Evolutionary conservation across 1,139 yeast species (phyloP).

Genomic region (Candida labiduridarum): DNA sequence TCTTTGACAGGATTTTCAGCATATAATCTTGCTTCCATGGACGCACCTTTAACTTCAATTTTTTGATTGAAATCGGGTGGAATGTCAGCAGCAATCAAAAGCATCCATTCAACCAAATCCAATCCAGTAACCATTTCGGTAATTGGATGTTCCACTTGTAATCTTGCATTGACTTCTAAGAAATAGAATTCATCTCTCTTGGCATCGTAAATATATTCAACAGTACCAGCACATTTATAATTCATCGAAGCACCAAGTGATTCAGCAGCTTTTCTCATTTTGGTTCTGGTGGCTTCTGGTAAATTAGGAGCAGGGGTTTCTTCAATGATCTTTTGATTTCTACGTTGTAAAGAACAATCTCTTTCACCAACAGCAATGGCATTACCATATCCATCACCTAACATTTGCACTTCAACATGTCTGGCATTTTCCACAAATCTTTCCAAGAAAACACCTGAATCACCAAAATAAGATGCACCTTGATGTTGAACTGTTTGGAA

Average conservation of each 20-base stretch:
- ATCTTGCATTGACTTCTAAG: slow-evolving; percentile 92
- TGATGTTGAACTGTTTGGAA: slow-evolving; percentile 92
- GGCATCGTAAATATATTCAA: slow-evolving; percentile 91
- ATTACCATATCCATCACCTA: slow-evolving; percentile 92
- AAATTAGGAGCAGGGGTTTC: slow-evolving; percentile 97
- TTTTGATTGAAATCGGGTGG: slow-evolving; percentile 74
- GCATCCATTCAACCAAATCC: slow-evolving; percentile 97
- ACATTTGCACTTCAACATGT: slow-evolving; percentile 94
- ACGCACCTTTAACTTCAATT: slow-evolving; percentile 73
- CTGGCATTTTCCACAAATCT: slow-evolving; percentile 91
- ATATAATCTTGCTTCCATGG: slow-evolving; percentile 95
- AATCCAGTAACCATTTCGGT: slow-evolving; percentile 94
- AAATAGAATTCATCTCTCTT: slow-evolving; percentile 86
- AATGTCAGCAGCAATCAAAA: slow-evolving; percentile 83
- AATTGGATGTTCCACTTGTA: slow-evolving; percentile 97
- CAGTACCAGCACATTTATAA: slow-evolving; percentile 96
- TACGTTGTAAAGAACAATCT: slow-evolving; percentile 95
- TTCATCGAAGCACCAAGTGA: slow-evolving; percentile 77
- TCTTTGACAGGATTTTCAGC: slow-evolving; percentile 97
- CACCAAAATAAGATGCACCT: slow-evolving; percentile 91
- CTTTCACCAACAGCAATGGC: slow-evolving; percentile 96
- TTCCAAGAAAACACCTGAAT: slow-evolving; percentile 92
- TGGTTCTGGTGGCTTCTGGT: slow-evolving; percentile 73
- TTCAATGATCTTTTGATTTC: slow-evolving; percentile 94
- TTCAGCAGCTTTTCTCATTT: slow-evolving; percentile 84